Evolutionary conservation across 768 basidiomycete genomes (phyloP).

Genomic region (Coprinopsis strossmayeri): DNA sequence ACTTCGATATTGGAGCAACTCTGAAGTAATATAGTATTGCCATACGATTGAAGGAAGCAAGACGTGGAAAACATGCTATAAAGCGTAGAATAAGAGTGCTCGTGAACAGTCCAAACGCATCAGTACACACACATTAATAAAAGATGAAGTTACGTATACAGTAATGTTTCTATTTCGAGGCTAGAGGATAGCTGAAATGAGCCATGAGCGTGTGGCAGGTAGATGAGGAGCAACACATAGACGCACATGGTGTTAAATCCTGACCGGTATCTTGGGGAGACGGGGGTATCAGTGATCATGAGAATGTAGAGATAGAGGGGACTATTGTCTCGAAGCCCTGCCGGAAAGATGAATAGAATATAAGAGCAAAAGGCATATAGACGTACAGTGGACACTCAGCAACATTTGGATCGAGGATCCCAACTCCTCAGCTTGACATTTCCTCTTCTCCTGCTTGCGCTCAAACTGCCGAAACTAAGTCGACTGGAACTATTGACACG

Average conservation of each 20-base stretch:
- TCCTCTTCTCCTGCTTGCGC: slow-evolving; percentile 55
- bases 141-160: slow-evolving; percentile 4
- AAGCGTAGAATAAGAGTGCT: neutral
- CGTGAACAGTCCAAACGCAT: neutral
- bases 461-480: slow-evolving; percentile 79
- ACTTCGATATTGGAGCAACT: neutral
- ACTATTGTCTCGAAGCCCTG: too few relatives aligned
- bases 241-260: slow-evolving; percentile 3
- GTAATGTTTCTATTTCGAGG: neutral
- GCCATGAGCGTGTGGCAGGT: neutral
- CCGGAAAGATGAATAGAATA: slow-evolving; percentile 5
- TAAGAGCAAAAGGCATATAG: slow-evolving; percentile 1
- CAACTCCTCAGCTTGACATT: slow-evolving; percentile 57
- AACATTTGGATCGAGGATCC: slow-evolving; percentile 64
- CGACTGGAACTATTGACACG: slow-evolving; percentile 89
- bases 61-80: neutral
- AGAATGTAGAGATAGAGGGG: slow-evolving; percentile 1
- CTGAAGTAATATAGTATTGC: too few relatives aligned
- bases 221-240: neutral
- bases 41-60: too few relatives aligned
- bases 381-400: slow-evolving; percentile 33
- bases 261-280: slow-evolving; percentile 6
- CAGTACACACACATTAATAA: slow-evolving; percentile 4
- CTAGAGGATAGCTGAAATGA: neutral
- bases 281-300: slow-evolving; percentile 3